These are phyloP conservation scores for Aspergillus nomiae DNA, from an alignment of 2,329 filamentous ascomycete genomes.

Conservation along the genomic window DNA sequence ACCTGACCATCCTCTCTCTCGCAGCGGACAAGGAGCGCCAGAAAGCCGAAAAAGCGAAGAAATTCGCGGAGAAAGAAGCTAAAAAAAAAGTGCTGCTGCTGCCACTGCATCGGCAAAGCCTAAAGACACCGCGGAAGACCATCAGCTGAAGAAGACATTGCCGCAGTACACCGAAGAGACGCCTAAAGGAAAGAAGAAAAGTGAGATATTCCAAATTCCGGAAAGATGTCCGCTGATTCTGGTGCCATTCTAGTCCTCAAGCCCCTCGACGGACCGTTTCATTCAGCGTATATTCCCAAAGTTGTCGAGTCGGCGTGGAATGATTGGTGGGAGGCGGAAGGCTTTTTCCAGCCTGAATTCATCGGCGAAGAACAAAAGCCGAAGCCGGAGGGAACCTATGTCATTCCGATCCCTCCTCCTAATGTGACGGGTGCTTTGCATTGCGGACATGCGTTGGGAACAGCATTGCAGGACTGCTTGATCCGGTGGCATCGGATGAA, in stretches of 20 bases:
- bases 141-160: too few species aligned
- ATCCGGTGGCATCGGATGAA: constrained; percentile 89
- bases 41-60: constrained; percentile 75
- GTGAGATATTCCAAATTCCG: too few species aligned
- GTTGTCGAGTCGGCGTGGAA: constrained; percentile 93
- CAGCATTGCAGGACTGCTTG: constrained; percentile 83
- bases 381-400: constrained; percentile 80
- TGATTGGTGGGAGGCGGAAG: constrained; percentile 95
- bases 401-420: constrained; percentile 90
- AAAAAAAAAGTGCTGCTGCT: constrained; percentile 65
- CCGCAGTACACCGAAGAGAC: too few species aligned
- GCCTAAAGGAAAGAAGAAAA: too few species aligned
- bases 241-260: too few species aligned
- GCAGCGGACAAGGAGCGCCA: constrained; percentile 46
- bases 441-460: constrained; percentile 87
- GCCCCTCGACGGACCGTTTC: too few species aligned
- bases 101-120: constrained; percentile 45
- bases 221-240: too few species aligned
- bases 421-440: constrained; percentile 95
- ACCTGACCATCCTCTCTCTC: too few species aligned
- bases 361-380: constrained; percentile 69
- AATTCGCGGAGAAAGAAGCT: constrained; percentile 71
- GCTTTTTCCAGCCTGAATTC: constrained; percentile 88
- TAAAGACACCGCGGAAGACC: too few species aligned
- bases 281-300: constrained; percentile 70